Evolutionary conservation across 345 rosid genomes (phyloP), one percentile per base, ranked within the genome.

Genomic region (Gossypium thurberi): DNA sequence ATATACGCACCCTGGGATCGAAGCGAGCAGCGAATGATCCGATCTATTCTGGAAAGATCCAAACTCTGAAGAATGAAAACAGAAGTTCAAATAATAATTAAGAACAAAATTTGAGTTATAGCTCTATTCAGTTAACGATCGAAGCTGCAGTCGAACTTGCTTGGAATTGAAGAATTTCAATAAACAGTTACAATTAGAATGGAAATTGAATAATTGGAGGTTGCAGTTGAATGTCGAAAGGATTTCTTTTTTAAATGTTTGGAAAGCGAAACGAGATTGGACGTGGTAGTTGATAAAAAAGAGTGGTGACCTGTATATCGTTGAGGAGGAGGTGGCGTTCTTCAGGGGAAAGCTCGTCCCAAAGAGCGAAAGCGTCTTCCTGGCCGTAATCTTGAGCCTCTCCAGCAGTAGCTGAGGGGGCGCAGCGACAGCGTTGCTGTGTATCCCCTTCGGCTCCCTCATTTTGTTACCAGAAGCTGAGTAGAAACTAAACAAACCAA

Each of bases 21-120:
- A 80, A 92, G 90, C 20, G 99, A 95, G 18, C 97, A 89, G 75
- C 97, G 85, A 71, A 95, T 87, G 83, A 95, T 89, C 86, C 98
- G 92, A 88, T 92, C 97, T 66, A 94, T 75, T 84, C 99, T 86
- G 10, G 96, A 84, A 84, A 94, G 97, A 90, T 94, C 98, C 77
- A 94, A 83, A 75, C 79, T 85, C 98, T 94, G 87, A 40, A 57
- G 14, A 2, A 50, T 53, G 43, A 13, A 56, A 18, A 70, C 14
- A 14, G 47, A 71, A 71, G 52, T 44, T 23, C 26, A 55, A 23
- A 9, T 47, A 64, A 28, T 4, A 26, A 64, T 28, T 4, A 26
- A 64, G 37, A 66, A 42, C 4, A 26, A 21, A 44, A 65, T 12
- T 65, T 44, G 12, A 65, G 15, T 20, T 21, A 33, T 33, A 21